Evolutionary conservation across 225 moss, liverwort and hornwort species (phyloP).

Genomic region (Lunularia cruciata): DNA sequence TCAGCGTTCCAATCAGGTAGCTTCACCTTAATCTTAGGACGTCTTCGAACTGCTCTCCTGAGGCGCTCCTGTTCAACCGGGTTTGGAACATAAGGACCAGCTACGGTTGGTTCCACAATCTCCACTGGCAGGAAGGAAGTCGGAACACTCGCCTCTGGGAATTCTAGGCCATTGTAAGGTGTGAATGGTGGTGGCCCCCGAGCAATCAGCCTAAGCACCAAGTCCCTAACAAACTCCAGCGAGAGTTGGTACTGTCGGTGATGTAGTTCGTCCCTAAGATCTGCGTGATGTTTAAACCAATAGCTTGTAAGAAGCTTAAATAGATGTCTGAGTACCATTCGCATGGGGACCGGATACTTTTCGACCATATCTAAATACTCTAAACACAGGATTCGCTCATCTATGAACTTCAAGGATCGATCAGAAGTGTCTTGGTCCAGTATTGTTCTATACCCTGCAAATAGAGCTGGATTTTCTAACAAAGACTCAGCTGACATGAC

Average conservation of each 20-base stretch:
- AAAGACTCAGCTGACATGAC: conserved; percentile 94
- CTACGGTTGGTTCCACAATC: not conserved
- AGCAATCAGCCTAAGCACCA: conserved; percentile 65
- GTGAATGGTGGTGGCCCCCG: conserved; percentile 25
- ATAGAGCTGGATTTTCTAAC: conserved; percentile 94
- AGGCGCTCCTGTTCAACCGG: conserved; percentile 2
- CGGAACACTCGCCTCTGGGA: not conserved
- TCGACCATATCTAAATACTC: conserved; percentile 89
- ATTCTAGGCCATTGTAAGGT: conserved; percentile 6
- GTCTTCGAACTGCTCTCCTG: conserved; percentile 13
- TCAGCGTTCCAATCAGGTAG: conserved; percentile 14
- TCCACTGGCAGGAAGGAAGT: not conserved
- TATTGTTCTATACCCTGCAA: conserved; percentile 55
- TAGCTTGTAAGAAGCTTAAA: conserved; percentile 65
- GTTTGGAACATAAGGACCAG: not conserved
- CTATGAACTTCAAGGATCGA: conserved; percentile 25
- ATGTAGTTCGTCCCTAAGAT: conserved; percentile 65
- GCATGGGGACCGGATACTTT: conserved; percentile 75
- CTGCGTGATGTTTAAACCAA: conserved; percentile 76
- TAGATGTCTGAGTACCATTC: conserved; percentile 89
- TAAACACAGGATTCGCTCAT: conserved; percentile 61
- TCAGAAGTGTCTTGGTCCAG: conserved; percentile 39
- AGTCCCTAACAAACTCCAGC: conserved; percentile 60
- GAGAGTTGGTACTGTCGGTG: conserved; percentile 66
- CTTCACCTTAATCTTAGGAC: conserved; percentile 15